These are phyloP conservation scores for Curvularia eragrostidis DNA, from an alignment of 2,329 filamentous ascomycete species.

Conservation along the genomic window DNA sequence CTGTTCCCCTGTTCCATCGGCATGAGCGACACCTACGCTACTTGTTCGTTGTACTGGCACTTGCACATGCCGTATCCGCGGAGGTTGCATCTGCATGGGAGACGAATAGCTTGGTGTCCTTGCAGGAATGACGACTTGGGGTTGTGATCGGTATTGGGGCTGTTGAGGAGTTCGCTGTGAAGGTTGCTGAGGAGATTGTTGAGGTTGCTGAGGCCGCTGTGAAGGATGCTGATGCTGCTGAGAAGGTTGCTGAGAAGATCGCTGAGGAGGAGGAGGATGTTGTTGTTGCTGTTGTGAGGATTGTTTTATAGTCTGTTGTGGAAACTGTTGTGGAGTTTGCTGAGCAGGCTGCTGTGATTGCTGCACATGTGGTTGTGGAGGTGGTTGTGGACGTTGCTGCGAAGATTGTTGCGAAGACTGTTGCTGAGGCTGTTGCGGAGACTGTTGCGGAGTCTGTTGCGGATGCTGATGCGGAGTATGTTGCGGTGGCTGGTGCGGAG, in stretches of 20 bases:
- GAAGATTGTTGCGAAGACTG: constrained; percentile 5
- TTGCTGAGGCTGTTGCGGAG: constrained; percentile 18
- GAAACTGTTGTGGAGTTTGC: constrained; percentile 19
- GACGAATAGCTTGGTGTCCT: constrained; percentile 26
- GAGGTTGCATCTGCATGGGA: constrained; percentile 38
- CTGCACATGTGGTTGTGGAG: constrained; percentile 33
- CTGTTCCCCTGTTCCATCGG: constrained; percentile 25
- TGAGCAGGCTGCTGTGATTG: constrained; percentile 13
- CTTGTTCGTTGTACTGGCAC: constrained; percentile 33
- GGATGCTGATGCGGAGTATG: constrained; percentile 27
- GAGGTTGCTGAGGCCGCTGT: constrained; percentile 6
- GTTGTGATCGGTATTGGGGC: constrained; percentile 30
- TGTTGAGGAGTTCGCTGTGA: constrained; percentile 14
- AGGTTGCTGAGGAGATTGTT: constrained; percentile 18
- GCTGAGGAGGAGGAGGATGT: constrained; percentile 23
- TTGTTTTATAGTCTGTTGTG: constrained; percentile 20
- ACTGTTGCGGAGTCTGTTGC: constrained; percentile 18
- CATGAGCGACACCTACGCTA: constrained; percentile 23
- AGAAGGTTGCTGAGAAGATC: constrained; percentile 26
- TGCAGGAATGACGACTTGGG: constrained; percentile 40
- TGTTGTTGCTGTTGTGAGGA: constrained; percentile 23
- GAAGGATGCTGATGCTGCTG: not conserved
- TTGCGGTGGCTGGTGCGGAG: constrained; percentile 17
- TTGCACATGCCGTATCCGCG: constrained; percentile 39
- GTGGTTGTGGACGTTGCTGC: not conserved